These are phyloP conservation scores for Posidonia oceanica DNA, from an alignment of 116 monocot species.

Conservation along the genomic window DNA sequence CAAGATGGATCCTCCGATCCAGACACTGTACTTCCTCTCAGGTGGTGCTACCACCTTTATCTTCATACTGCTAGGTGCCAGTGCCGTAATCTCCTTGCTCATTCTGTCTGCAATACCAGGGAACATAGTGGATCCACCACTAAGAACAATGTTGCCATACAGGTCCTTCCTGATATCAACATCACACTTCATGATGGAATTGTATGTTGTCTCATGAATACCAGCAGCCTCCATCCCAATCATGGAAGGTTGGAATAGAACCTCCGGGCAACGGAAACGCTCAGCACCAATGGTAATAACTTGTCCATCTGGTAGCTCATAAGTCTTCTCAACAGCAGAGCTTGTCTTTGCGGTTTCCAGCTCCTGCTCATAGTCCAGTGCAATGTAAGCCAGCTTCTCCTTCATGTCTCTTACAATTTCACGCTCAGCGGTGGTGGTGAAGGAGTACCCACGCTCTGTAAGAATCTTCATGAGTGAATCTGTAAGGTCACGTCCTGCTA, in stretches of 20 bases:
- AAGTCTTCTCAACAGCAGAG: constrained; percentile 35
- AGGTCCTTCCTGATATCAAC: constrained; percentile 69
- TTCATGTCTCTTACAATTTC: too few species aligned
- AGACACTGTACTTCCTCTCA: constrained; percentile 21
- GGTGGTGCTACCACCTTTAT: constrained; percentile 21
- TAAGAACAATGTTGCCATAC: constrained; percentile 58
- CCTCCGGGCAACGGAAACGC: constrained; percentile 41
- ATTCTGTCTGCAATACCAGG: not conserved
- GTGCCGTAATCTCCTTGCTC: constrained; percentile 20
- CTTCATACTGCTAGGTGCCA: constrained; percentile 24
- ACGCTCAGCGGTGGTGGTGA: constrained; percentile 11
- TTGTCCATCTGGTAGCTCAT: constrained; percentile 37
- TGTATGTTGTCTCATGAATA: constrained; percentile 58
- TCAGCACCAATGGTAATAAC: constrained; percentile 42
- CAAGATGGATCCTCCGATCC: not conserved
- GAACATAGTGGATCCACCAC: constrained; percentile 53
- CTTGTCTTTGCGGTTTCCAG: constrained; percentile 26
- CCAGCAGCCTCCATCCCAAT: constrained; percentile 65
- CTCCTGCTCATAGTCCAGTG: constrained; percentile 33
- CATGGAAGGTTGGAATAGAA: constrained; percentile 50
- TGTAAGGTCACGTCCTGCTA: constrained; percentile 7
- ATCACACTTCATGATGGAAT: constrained; percentile 60
- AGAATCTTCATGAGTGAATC: constrained; percentile 9
- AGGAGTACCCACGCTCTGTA: constrained; percentile 8
- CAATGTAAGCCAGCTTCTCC: constrained; percentile 12